Base-by-base conservation (phyloP, 73 alveolate genomes). In the Paramecium primaurelia region DNA sequence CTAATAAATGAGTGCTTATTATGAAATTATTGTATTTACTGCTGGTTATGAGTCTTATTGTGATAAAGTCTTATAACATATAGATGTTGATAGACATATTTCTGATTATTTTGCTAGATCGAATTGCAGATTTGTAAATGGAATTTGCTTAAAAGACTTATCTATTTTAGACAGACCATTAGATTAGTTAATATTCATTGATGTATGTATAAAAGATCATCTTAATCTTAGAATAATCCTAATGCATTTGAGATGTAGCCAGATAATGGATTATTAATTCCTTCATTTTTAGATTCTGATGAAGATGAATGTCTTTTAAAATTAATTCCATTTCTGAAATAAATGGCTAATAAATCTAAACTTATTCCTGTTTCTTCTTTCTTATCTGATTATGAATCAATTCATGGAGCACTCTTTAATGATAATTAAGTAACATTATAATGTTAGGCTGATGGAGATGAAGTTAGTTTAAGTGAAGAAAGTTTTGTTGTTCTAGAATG, bases 21-120 rank as follows among this genome's bases (percentile, higher is more conserved):
- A 45, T 80, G 91, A 80, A 80, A 80, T 80, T 38, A 80, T 80
- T n/a, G 18, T 80, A 16, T 80, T 80, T 28, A 80, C 91, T 26
- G 91, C 91, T 42, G 91, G 91, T 0, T 80, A 80, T 44, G 91
- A 80, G 26, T 80, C 91, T 12, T 80, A 80, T 47, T 80, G 91
- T 80, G 91, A 80, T 42, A 80, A 80, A 47, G 91, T 80, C n/a
- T 42, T 80, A n/a, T 20, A 80, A 80, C 49, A 80, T 45, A 80
- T 80, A 25, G 91, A 80, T 80, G 16, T 64, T n/a, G 75, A 80
- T 45, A 80, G 58, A 25, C 47, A 25, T 34, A 80, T 80, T 26
- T 32, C 64, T 25, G 91, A 80, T 80, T 80, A 80, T 47, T 80
- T 26, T 80, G 91, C 91, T 10, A 42, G 91, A 80, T 80, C 91